A percentile compares a stretch with the other conserved stretches of the same genome.
Evolutionary conservation across 257 asterid species (phyloP).

Genomic region (Solanum chaucha): DNA sequence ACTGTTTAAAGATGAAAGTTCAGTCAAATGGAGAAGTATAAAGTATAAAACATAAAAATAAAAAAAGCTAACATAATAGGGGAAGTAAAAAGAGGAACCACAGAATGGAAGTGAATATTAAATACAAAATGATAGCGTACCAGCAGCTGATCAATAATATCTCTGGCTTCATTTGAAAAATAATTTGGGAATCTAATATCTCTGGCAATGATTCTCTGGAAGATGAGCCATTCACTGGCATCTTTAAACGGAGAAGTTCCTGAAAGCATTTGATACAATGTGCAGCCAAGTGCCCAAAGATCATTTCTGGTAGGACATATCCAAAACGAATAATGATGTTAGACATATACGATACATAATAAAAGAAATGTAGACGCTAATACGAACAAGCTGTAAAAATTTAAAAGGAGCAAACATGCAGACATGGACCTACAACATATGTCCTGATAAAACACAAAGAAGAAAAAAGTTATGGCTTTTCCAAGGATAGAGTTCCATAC

Average conservation of each 20-base stretch:
- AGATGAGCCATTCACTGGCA: conserved; percentile 97
- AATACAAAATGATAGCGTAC: conserved; percentile 28
- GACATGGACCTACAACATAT: background rate
- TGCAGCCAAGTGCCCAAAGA: conserved; percentile 99
- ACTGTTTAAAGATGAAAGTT: background rate
- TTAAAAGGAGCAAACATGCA: background rate
- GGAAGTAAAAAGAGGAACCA: background rate
- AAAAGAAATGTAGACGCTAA: background rate
- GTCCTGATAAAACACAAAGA: background rate
- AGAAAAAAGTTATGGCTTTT: background rate
- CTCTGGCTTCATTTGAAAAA: conserved; percentile 81
- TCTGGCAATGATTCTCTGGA: conserved; percentile 89
- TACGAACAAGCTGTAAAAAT: background rate
- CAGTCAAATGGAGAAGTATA: background rate
- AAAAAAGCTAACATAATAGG: background rate
- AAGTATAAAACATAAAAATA: background rate
- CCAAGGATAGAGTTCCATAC: conserved; percentile 15
- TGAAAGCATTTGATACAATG: conserved; percentile 93
- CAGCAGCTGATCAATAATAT: conserved; percentile 81
- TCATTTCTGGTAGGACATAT: conserved; percentile 59
- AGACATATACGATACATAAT: background rate
- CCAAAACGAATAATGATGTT: conserved; percentile 1
- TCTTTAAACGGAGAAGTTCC: conserved; percentile 98
- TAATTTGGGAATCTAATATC: conserved; percentile 83
- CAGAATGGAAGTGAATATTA: background rate